phyloP scores from a whole-genome alignment of 345 rosid genomes.

The Salix dunnii region DNA sequence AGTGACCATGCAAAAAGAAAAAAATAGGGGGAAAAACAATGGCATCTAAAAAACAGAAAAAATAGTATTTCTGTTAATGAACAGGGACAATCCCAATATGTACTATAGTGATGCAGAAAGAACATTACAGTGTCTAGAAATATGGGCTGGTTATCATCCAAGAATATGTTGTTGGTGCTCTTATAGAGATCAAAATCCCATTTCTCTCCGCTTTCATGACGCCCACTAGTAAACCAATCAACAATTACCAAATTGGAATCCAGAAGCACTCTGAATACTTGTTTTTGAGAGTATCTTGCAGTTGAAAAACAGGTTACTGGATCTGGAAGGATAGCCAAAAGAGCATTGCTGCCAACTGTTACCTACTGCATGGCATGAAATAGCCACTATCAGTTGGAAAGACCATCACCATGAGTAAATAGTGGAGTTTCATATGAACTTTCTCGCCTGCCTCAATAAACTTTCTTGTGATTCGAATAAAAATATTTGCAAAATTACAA shows the following conservation, averaged over 20 bases:
- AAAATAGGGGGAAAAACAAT: too few relatives aligned
- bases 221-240: slow-evolving; percentile 96
- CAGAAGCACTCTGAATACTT: slow-evolving; percentile 57
- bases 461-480: background rate
- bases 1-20: too few relatives aligned
- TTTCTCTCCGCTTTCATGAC: slow-evolving; percentile 82
- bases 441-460: background rate
- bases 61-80: background rate
- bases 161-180: slow-evolving; percentile 71
- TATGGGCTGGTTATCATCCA: slow-evolving; percentile 53
- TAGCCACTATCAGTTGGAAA: slow-evolving; percentile 17
- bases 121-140: slow-evolving; percentile 73
- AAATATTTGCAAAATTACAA: background rate
- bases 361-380: slow-evolving; percentile 57
- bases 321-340: slow-evolving; percentile 77
- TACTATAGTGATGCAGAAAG: background rate
- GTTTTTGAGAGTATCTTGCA: slow-evolving; percentile 82
- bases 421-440: background rate
- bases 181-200: slow-evolving; percentile 83
- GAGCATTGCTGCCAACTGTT: slow-evolving; percentile 58
- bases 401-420: background rate
- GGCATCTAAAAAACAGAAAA: too few relatives aligned
- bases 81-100: background rate
- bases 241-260: slow-evolving; percentile 75
- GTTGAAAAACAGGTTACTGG: slow-evolving; percentile 92